These are phyloP conservation scores for Diphasiastrum complanatum DNA, from an alignment of 83 land plant species.

Conservation along the genomic window DNA sequence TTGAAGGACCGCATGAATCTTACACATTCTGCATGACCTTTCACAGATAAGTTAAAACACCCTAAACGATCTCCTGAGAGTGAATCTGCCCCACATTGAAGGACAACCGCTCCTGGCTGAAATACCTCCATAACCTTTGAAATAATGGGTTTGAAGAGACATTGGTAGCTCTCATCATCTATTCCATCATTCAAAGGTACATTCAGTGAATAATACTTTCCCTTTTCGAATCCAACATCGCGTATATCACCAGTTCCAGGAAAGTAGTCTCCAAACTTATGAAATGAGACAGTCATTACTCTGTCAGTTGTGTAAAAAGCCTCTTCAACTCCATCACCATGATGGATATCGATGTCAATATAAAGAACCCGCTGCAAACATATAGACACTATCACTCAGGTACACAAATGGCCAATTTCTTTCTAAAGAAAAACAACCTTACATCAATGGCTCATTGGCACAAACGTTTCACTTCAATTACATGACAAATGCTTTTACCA, in stretches of 20 bases:
- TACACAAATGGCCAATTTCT: too few relatives aligned
- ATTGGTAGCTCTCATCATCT: constrained; percentile 7
- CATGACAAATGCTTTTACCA: too few relatives aligned
- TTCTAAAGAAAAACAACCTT: too few relatives aligned
- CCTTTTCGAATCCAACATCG: background rate
- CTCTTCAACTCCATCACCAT: too few relatives aligned
- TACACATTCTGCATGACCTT: constrained; percentile 2
- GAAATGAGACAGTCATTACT: too few relatives aligned
- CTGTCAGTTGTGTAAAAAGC: too few relatives aligned
- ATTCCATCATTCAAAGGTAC: constrained; percentile 6
- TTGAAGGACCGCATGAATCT: constrained; percentile 9
- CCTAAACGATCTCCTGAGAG: constrained; percentile 9
- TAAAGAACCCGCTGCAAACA: too few relatives aligned
- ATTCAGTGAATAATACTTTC: constrained; percentile 6
- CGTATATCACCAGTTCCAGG: constrained; percentile 10
- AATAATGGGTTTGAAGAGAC: constrained; percentile 4
- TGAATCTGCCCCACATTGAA: constrained; percentile 9
- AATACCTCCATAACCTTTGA: constrained; percentile 2
- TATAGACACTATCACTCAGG: too few relatives aligned
- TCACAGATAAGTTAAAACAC: constrained; percentile 7
- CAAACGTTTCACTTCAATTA: too few relatives aligned
- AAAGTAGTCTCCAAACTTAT: constrained; percentile 5
- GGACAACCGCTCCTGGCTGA: constrained; percentile 5
- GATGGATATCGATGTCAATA: too few relatives aligned
- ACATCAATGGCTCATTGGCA: too few relatives aligned